Base-by-base conservation (phyloP, 768 basidiomycete genomes). In the Pleurotus platypus region DNA sequence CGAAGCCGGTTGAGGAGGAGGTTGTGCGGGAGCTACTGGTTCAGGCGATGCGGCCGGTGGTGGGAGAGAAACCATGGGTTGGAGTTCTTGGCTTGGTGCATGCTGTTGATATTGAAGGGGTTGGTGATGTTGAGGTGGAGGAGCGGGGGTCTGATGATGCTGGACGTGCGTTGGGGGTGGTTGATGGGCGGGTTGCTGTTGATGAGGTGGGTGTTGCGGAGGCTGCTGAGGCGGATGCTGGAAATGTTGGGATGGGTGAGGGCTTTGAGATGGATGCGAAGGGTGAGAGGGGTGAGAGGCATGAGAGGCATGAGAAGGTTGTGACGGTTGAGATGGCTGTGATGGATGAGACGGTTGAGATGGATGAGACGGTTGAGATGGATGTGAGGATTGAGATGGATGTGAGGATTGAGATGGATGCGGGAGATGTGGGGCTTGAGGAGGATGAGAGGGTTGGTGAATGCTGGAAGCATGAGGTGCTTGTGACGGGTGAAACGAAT, bases 1-100 rank as follows among this genome's bases (percentile, higher is more conserved):
- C 2, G 70, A 58, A 38, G 70, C 59, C 49, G 64, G 67, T 9
- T 61, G 63, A 46, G 66, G 13, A 39, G 69, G 46, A 62, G 67
- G 12, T 64, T 66, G 46, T 67, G 66, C 2, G 55, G 64, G n/a
- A 62, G 67, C 22, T 60, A 57, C 57, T 61, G 66, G 30, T 57
- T 58, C 47, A 48, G 60, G 22, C 54, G 60, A n/a, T 58, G 59
- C 38, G 58, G 61, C 30, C 49, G 64, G 18, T 54, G 51, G 51
- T 9, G 51, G 51, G 22, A 26, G 51, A 11, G 51, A 40, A n/a
- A 24, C 22, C 20, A 42, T 39, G 8, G 35, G 11, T 15, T 53
- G 60, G 24, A 56, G 61, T 40, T 61, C 63, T 18, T 51, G 58
- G 22, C 54, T 63, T 40, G 58, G 63, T 37, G 35, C 56, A 40